phyloP scores from a whole-genome alignment of 1,284 basidiomycete species.

The Coriolopsis trogii region DNA sequence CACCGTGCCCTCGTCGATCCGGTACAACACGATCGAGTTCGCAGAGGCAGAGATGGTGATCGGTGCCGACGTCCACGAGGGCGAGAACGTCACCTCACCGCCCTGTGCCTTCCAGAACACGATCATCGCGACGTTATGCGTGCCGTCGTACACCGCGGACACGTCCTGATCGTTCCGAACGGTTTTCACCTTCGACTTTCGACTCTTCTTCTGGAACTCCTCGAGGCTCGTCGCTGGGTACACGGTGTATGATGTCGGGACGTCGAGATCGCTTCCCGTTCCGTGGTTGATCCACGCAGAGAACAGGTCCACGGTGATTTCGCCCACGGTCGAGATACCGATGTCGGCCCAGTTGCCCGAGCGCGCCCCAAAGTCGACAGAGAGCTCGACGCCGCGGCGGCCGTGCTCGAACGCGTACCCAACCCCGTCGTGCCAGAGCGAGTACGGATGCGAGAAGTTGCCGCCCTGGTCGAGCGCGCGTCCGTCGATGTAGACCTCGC shows the following conservation, averaged over 20 bases:
- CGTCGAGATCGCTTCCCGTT: conserved; percentile 22
- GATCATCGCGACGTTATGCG: conserved; percentile 31
- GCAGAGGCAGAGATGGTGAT: conserved; percentile 44
- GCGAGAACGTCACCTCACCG: conserved; percentile 28
- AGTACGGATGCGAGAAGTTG: conserved; percentile 40
- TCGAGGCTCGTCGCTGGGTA: conserved; percentile 50
- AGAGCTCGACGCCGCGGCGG: conserved; percentile 37
- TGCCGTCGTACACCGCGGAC: conserved; percentile 38
- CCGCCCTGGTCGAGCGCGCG: conserved; percentile 18
- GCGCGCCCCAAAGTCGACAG: conserved; percentile 48
- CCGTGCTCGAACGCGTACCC: conserved; percentile 49
- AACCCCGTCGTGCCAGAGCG: conserved; percentile 60
- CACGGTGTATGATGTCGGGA: conserved; percentile 53
- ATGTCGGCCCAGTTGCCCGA: conserved; percentile 65
- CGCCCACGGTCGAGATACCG: conserved; percentile 58
- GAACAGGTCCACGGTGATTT: conserved; percentile 60
- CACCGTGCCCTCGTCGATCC: conserved; percentile 43
- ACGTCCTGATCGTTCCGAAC: conserved; percentile 40
- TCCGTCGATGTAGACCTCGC: conserved; percentile 49
- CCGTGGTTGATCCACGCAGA: conserved; percentile 59
- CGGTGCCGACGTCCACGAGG: conserved; percentile 25
- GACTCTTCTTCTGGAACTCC: conserved; percentile 35
- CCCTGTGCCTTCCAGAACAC: conserved; percentile 40
- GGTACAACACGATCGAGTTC: conserved; percentile 50
- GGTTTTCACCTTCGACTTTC: conserved; percentile 32